Conservation (phyloP, 768 basidiomycete species). For the Podaxis sp. region DNA sequence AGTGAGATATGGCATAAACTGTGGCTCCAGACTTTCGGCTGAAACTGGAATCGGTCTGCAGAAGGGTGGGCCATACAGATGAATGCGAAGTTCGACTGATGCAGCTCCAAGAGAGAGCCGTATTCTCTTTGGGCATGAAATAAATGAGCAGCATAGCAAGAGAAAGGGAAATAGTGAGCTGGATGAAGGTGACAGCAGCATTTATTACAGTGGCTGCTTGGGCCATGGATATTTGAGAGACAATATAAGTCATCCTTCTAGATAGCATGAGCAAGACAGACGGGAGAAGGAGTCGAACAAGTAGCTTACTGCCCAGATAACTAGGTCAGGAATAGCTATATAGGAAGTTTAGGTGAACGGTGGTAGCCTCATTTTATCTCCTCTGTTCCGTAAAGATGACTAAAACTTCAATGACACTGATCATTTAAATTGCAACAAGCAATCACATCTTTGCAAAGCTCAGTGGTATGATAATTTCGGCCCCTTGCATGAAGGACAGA, state of each 20-base stretch:
- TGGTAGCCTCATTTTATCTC: too few relatives aligned
- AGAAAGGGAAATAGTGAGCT: constrained; percentile 19
- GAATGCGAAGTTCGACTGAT: constrained; percentile 18
- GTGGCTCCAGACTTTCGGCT: background rate
- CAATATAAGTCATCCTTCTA: background rate
- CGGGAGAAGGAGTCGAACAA: too few relatives aligned
- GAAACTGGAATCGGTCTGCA: constrained; percentile 15
- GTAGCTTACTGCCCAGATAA: too few relatives aligned
- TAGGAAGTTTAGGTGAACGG: too few relatives aligned
- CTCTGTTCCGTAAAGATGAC: too few relatives aligned
- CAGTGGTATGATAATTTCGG: too few relatives aligned
- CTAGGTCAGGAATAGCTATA: too few relatives aligned
- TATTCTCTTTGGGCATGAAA: constrained; percentile 16
- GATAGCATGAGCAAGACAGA: too few relatives aligned
- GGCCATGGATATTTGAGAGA: constrained; percentile 18
- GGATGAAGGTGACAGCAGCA: constrained; percentile 18
- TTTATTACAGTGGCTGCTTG: constrained; percentile 23
- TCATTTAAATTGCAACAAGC: too few relatives aligned
- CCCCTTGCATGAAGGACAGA: too few relatives aligned
- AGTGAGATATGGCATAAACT: constrained; percentile 3
- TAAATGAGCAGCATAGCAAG: constrained; percentile 20
- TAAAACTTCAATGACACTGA: too few relatives aligned
- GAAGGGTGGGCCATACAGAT: constrained; percentile 20
- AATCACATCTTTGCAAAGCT: too few relatives aligned
- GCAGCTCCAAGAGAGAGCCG: constrained; percentile 22